A percentile compares a stretch with the other conserved stretches of the same genome.
Conservation (phyloP, 352 stramenopile genomes). For the Phytophthora brassicae region DNA sequence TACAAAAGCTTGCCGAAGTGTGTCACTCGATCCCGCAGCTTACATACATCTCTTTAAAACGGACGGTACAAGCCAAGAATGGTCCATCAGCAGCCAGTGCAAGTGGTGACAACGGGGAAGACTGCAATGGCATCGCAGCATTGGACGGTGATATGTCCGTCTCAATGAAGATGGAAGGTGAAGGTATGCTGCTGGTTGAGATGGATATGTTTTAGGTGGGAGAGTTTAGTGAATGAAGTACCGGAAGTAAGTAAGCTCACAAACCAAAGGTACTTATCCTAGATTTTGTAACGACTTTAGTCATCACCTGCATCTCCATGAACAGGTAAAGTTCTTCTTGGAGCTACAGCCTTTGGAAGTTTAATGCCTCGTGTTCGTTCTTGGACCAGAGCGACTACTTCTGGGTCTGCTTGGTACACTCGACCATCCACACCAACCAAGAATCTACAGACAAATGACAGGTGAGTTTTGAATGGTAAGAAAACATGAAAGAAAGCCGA, state of each 20-base stretch:
- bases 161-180: constrained; percentile 83
- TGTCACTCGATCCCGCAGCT: constrained; percentile 83
- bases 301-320: constrained; percentile 18
- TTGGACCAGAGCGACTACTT: constrained; percentile 52
- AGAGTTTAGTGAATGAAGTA: background rate
- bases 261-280: constrained; percentile 10
- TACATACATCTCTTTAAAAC: constrained; percentile 76
- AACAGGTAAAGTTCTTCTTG: constrained; percentile 24
- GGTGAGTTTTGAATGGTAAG: constrained; percentile 3
- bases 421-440: constrained; percentile 80
- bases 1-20: constrained; percentile 48
- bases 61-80: constrained; percentile 46
- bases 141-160: constrained; percentile 72
- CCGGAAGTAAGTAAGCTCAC: background rate
- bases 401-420: constrained; percentile 77
- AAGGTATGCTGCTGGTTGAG: constrained; percentile 83
- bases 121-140: constrained; percentile 77
- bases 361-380: constrained; percentile 53
- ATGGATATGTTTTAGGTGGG: constrained; percentile 80
- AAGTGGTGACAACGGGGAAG: constrained; percentile 38
- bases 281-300: constrained; percentile 15
- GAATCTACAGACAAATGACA: constrained; percentile 44
- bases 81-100: constrained; percentile 26
- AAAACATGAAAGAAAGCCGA: background rate
- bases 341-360: constrained; percentile 43